Percentiles rank a stretch among this genome's conserved stretches.
These are phyloP conservation scores for Trypanosoma rangeli DNA, from an alignment of 208 protist genomes.

Conservation along the genomic window DNA sequence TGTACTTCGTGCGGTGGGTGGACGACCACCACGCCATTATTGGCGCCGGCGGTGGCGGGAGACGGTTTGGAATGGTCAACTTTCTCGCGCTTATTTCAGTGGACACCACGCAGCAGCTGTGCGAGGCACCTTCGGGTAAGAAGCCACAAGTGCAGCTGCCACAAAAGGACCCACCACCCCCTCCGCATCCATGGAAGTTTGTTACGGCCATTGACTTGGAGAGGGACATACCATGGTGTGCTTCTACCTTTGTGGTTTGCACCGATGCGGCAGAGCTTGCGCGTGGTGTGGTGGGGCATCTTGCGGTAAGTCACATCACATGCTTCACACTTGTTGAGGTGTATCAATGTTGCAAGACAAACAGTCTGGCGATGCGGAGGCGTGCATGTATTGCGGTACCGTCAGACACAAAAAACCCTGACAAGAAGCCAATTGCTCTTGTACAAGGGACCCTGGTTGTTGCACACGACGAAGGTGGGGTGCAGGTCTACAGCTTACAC, in stretches of 20 bases:
- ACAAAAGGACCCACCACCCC: neutral
- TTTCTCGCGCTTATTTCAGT: slow-evolving; percentile 59
- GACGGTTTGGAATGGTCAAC: slow-evolving; percentile 86
- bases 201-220: slow-evolving; percentile 62
- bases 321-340: slow-evolving; percentile 64
- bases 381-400: slow-evolving; percentile 60
- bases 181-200: slow-evolving; percentile 47
- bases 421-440: slow-evolving; percentile 86
- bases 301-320: slow-evolving; percentile 71
- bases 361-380: slow-evolving; percentile 32
- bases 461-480: slow-evolving; percentile 69
- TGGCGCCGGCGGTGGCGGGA: slow-evolving; percentile 74
- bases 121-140: neutral
- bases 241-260: slow-evolving; percentile 57
- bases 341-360: slow-evolving; percentile 21
- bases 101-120: slow-evolving; percentile 6
- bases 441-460: slow-evolving; percentile 56
- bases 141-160: neutral
- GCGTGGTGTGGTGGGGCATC: slow-evolving; percentile 46
- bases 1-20: slow-evolving; percentile 74
- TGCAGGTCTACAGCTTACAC: slow-evolving; percentile 50
- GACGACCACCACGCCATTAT: slow-evolving; percentile 65
- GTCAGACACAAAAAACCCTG: slow-evolving; percentile 59
- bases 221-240: slow-evolving; percentile 81
- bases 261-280: slow-evolving; percentile 21